phyloP scores from a whole-genome alignment of 31 red algal genomes.

The Asparagopsis taxiformis region DNA sequence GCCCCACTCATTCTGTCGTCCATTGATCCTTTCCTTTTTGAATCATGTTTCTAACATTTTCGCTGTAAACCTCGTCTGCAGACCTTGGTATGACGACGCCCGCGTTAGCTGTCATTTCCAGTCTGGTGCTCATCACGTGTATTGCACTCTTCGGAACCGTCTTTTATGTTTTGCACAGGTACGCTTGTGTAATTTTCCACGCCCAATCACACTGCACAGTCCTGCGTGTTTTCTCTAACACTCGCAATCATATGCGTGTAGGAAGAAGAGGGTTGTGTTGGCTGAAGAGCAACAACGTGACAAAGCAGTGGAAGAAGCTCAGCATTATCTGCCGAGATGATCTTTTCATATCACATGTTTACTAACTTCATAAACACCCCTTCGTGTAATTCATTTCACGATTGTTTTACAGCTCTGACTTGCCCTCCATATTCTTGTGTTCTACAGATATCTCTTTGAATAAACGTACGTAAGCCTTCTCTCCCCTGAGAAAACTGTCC shows the following conservation, averaged over 20 bases:
- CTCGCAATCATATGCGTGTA: slow-evolving; percentile 20
- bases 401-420: too few species aligned
- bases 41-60: neutral
- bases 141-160: slow-evolving; percentile 30
- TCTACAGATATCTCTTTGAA: slow-evolving; percentile 34
- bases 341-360: too few species aligned
- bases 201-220: neutral
- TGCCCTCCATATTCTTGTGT: too few species aligned
- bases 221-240: slow-evolving; percentile 9
- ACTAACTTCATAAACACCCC: too few species aligned
- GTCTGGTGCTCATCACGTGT: slow-evolving; percentile 22
- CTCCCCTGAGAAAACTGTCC: slow-evolving; percentile 41
- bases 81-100: slow-evolving; percentile 31
- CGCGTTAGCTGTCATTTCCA: slow-evolving; percentile 39
- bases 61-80: slow-evolving; percentile 4
- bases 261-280: slow-evolving; percentile 39
- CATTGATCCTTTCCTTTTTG: neutral
- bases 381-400: too few species aligned
- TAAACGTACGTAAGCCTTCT: slow-evolving; percentile 30
- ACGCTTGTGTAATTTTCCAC: slow-evolving; percentile 8
- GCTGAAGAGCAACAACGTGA: slow-evolving; percentile 55
- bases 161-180: slow-evolving; percentile 51
- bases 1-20: neutral
- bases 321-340: slow-evolving; percentile 66
- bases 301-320: slow-evolving; percentile 63